These are phyloP conservation scores for Calonectria pteridis DNA, from an alignment of 2,329 filamentous ascomycete species.

Conservation along the genomic window DNA sequence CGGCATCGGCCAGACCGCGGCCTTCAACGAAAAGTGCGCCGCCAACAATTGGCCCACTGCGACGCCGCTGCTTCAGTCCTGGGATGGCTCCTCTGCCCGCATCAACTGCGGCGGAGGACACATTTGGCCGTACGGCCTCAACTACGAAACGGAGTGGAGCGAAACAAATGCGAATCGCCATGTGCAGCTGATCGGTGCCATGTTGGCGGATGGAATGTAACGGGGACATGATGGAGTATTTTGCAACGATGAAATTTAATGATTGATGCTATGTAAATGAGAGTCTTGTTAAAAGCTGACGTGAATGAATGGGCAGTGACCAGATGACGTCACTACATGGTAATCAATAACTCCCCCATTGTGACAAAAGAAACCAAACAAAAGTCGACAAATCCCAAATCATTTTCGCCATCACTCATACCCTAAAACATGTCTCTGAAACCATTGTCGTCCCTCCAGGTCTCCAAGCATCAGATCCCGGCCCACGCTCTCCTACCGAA, in stretches of 20 bases:
- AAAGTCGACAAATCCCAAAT: neutral
- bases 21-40: conserved; percentile 54
- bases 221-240: neutral
- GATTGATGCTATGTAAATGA: neutral
- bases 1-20: conserved; percentile 58
- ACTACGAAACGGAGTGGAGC: conserved; percentile 59
- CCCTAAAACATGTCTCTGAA: conserved; percentile 20
- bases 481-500: conserved; percentile 71
- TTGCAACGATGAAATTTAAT: neutral
- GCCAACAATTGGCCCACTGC: conserved; percentile 58
- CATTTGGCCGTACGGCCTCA: conserved; percentile 57
- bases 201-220: conserved; percentile 55
- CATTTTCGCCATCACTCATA: neutral
- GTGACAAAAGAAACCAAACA: neutral
- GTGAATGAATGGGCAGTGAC: neutral
- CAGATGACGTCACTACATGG: neutral
- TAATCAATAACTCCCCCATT: neutral
- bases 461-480: conserved; percentile 72
- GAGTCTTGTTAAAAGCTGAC: neutral
- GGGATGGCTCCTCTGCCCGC: conserved; percentile 52
- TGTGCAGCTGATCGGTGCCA: conserved; percentile 57
- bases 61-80: conserved; percentile 53
- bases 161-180: conserved; percentile 59
- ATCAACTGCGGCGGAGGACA: conserved; percentile 57
- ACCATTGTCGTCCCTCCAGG: conserved; percentile 60